Conservation (phyloP, 495 filamentous ascomycete species). For the Aspergillus campestris region DNA sequence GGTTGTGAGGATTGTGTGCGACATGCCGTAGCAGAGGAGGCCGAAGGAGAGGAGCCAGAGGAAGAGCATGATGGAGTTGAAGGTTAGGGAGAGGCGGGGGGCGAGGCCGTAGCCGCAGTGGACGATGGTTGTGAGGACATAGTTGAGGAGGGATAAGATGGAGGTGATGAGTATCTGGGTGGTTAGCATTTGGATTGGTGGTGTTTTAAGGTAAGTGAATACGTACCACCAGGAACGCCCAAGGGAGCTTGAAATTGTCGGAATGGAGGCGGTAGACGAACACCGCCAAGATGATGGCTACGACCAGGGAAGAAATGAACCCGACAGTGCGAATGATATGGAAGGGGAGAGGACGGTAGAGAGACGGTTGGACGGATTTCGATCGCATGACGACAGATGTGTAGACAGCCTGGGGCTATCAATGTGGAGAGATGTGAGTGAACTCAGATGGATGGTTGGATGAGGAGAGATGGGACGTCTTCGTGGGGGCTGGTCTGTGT, state of each 20-base stretch:
- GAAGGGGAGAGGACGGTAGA: slow-evolving; percentile 51
- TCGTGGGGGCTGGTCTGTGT: neutral
- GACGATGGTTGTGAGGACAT: slow-evolving; percentile 44
- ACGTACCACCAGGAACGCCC: slow-evolving; percentile 56
- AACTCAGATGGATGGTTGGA: neutral
- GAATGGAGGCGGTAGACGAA: slow-evolving; percentile 53
- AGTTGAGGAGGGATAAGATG: slow-evolving; percentile 45
- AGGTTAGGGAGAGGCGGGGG: slow-evolving; percentile 43
- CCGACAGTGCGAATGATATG: slow-evolving; percentile 44
- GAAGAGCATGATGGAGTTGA: slow-evolving; percentile 44
- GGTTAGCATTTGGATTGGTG: slow-evolving; percentile 2
- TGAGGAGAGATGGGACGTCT: neutral
- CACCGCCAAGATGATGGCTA: slow-evolving; percentile 49
- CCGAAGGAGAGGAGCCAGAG: slow-evolving; percentile 51
- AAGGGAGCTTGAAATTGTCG: slow-evolving; percentile 48
- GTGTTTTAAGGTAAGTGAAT: neutral
- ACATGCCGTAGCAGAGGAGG: slow-evolving; percentile 49
- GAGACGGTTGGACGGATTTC: slow-evolving; percentile 40
- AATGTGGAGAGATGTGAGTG: neutral
- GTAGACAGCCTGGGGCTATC: neutral
- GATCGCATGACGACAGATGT: slow-evolving; percentile 20
- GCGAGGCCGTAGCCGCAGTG: slow-evolving; percentile 50
- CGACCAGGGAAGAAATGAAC: slow-evolving; percentile 47
- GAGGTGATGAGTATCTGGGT: slow-evolving; percentile 47
- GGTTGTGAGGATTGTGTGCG: slow-evolving; percentile 46